Conservation (phyloP, 2,329 filamentous ascomycete species). For the Sporothrix pseudoabietina region DNA sequence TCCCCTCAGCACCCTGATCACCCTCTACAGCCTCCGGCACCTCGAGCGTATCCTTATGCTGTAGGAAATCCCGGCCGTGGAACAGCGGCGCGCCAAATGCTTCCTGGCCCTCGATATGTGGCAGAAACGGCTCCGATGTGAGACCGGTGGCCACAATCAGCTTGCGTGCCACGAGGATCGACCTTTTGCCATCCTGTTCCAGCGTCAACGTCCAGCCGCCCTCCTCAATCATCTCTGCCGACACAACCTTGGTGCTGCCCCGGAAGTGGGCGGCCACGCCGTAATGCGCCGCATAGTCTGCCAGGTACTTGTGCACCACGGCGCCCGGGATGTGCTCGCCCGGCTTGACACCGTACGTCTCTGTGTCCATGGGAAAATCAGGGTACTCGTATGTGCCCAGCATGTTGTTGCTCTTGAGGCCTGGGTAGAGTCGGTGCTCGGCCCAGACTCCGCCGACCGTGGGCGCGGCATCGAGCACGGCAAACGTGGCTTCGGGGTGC, state of each 20-base stretch:
- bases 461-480: conserved; percentile 59
- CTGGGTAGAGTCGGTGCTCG: conserved; percentile 65
- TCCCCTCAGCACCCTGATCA: neutral
- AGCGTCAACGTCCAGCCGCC: conserved; percentile 50
- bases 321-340: conserved; percentile 53
- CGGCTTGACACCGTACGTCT: conserved; percentile 51
- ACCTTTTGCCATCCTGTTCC: conserved; percentile 30
- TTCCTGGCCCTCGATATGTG: conserved; percentile 51
- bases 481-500: conserved; percentile 58
- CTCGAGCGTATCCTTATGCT: conserved; percentile 46
- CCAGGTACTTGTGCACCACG: conserved; percentile 53
- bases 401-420: conserved; percentile 74
- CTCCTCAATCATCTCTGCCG: conserved; percentile 47
- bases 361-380: conserved; percentile 69
- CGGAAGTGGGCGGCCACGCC: conserved; percentile 47
- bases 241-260: conserved; percentile 45
- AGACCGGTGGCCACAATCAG: conserved; percentile 59
- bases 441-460: conserved; percentile 72
- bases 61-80: conserved; percentile 52
- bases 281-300: conserved; percentile 49
- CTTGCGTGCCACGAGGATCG: conserved; percentile 47
- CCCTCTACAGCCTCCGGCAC: conserved; percentile 33
- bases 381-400: conserved; percentile 72
- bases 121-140: conserved; percentile 54
- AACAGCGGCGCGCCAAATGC: conserved; percentile 52